Conservation (phyloP, 2,329 filamentous ascomycete genomes). For the Pseudocercospora eumusae region DNA sequence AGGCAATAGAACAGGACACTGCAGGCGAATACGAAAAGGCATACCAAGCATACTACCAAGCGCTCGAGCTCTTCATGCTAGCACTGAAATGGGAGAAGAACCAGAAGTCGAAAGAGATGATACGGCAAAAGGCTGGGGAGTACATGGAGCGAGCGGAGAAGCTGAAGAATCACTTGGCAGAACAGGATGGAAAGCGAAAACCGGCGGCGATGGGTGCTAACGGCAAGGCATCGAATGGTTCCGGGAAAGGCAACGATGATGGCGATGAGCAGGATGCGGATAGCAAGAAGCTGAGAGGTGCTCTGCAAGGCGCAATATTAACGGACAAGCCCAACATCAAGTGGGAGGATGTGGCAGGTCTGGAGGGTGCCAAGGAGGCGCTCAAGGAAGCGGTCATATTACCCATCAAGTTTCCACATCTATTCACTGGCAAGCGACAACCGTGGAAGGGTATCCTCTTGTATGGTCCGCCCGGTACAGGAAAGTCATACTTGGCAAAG, state of each 20-base stretch:
- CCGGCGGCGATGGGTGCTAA: slow-evolving; percentile 72
- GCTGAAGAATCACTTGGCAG: slow-evolving; percentile 84
- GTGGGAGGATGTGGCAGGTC: slow-evolving; percentile 96
- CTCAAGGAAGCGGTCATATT: slow-evolving; percentile 96
- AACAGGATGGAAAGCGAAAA: slow-evolving; percentile 69
- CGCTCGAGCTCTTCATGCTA: slow-evolving; percentile 97
- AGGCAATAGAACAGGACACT: slow-evolving; percentile 95
- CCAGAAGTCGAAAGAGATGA: slow-evolving; percentile 93
- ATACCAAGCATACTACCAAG: slow-evolving; percentile 92
- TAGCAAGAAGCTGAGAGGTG: slow-evolving; percentile 89
- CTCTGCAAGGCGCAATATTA: slow-evolving; percentile 86
- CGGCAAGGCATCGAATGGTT: slow-evolving; percentile 64
- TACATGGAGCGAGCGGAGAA: slow-evolving; percentile 99
- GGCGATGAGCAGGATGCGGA: slow-evolving; percentile 74
- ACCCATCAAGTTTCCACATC: slow-evolving; percentile 95
- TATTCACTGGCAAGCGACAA: slow-evolving; percentile 94
- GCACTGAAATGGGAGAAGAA: slow-evolving; percentile 99
- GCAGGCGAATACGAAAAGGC: slow-evolving; percentile 96
- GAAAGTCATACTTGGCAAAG: slow-evolving; percentile 96
- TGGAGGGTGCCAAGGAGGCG: slow-evolving; percentile 93
- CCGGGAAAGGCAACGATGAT: slow-evolving; percentile 64
- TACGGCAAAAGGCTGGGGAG: slow-evolving; percentile 88
- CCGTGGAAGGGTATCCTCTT: slow-evolving; percentile 98
- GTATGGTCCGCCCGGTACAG: slow-evolving; percentile 93
- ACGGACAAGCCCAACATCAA: slow-evolving; percentile 94